phyloP scores from a whole-genome alignment of 2,329 filamentous ascomycete genomes.

The Fusarium buharicum region DNA sequence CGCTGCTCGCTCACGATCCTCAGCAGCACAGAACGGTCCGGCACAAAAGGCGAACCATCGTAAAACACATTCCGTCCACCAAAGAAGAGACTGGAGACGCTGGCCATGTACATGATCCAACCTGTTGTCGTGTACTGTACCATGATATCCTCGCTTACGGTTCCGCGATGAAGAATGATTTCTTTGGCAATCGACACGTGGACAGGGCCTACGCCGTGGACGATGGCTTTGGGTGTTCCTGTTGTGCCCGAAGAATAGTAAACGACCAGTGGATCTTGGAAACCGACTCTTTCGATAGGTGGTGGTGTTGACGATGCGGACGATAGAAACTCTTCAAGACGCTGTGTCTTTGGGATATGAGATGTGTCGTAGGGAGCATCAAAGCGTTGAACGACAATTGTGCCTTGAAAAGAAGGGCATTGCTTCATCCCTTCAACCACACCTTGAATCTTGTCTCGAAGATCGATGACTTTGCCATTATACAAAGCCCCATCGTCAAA shows the following conservation, averaged over 20 bases:
- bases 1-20: conserved; percentile 69
- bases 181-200: conserved; percentile 70
- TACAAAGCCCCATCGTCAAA: conserved; percentile 84
- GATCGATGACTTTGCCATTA: conserved; percentile 78
- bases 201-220: conserved; percentile 76
- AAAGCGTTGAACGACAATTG: conserved; percentile 76
- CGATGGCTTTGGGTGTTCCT: conserved; percentile 85
- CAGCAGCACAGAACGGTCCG: conserved; percentile 71
- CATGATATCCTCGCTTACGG: conserved; percentile 53
- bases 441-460: conserved; percentile 77
- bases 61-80: conserved; percentile 77
- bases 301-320: conserved; percentile 50
- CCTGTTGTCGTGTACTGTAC: conserved; percentile 74
- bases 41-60: conserved; percentile 83
- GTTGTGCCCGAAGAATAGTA: conserved; percentile 86
- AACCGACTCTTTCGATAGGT: conserved; percentile 70
- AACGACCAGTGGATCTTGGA: conserved; percentile 80
- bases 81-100: conserved; percentile 66
- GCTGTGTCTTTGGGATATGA: conserved; percentile 59
- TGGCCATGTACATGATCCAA: conserved; percentile 88
- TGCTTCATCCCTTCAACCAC: conserved; percentile 73
- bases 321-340: conserved; percentile 58
- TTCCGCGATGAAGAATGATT: conserved; percentile 60
- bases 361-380: conserved; percentile 67
- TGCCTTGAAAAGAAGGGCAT: conserved; percentile 68